phyloP scores from a whole-genome alignment of 306 rosid species.

The Rosa persica region DNA sequence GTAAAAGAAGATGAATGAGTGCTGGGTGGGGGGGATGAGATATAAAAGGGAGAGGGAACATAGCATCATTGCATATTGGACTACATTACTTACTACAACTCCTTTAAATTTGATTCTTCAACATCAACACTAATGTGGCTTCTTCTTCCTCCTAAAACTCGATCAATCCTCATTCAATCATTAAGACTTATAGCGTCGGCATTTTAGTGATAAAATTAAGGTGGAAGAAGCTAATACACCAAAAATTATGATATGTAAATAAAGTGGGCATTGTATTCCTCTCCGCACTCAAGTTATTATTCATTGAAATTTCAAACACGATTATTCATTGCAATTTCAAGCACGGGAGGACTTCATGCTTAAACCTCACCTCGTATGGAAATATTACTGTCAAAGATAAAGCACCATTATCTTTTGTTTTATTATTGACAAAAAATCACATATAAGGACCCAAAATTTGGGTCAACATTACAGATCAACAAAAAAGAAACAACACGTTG shows the following conservation, averaged over 20 bases:
- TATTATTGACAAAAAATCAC: no score
- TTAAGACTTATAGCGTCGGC: neutral
- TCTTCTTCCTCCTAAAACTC: neutral
- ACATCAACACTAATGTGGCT: neutral
- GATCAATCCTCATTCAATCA: neutral
- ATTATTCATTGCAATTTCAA: no score
- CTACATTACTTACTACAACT: neutral
- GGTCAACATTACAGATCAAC: neutral
- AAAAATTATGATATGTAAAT: neutral
- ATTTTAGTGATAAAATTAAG: neutral
- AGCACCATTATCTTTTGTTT: no score
- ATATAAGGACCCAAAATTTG: no score
- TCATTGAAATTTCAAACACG: no score
- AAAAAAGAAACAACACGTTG: no score
- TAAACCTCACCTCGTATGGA: no score
- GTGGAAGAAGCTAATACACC: neutral
- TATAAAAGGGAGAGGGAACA: slow-evolving; percentile 29
- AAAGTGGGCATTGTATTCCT: neutral
- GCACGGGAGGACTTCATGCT: no score
- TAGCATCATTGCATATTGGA: slow-evolving; percentile 40
- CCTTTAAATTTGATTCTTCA: neutral
- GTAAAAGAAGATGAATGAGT: slow-evolving; percentile 28
- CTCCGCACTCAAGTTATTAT: no score
- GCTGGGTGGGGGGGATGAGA: slow-evolving; percentile 27
- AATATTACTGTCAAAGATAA: no score